Conservation (phyloP, 345 rosid species). For the Rhodamnia argentea region DNA sequence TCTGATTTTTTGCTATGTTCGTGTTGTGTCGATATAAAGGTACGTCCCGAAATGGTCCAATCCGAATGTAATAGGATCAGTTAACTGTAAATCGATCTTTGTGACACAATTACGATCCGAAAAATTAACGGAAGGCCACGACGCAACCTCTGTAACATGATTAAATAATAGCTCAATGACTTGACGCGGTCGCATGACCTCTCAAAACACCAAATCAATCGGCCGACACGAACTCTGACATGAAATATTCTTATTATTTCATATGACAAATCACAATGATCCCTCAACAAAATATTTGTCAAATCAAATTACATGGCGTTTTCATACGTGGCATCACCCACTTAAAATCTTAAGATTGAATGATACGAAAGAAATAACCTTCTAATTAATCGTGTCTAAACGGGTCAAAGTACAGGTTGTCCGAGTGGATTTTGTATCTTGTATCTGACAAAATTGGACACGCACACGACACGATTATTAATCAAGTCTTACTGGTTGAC, state of each 20-base stretch:
- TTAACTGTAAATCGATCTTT: background rate
- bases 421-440: background rate
- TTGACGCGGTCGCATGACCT: background rate
- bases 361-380: background rate
- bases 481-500: background rate
- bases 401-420: background rate
- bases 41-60: background rate
- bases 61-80: background rate
- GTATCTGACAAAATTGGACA: background rate
- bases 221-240: accelerated
- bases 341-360: background rate
- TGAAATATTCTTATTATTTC: background rate
- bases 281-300: background rate
- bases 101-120: background rate
- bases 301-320: background rate
- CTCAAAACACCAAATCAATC: background rate
- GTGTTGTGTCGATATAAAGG: background rate
- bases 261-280: background rate
- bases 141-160: background rate
- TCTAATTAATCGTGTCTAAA: background rate
- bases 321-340: background rate
- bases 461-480: background rate
- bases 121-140: background rate
- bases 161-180: accelerated
- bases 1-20: background rate